phyloP scores from a whole-genome alignment of 2,329 filamentous ascomycete genomes.

The Colletotrichum australisinense region DNA sequence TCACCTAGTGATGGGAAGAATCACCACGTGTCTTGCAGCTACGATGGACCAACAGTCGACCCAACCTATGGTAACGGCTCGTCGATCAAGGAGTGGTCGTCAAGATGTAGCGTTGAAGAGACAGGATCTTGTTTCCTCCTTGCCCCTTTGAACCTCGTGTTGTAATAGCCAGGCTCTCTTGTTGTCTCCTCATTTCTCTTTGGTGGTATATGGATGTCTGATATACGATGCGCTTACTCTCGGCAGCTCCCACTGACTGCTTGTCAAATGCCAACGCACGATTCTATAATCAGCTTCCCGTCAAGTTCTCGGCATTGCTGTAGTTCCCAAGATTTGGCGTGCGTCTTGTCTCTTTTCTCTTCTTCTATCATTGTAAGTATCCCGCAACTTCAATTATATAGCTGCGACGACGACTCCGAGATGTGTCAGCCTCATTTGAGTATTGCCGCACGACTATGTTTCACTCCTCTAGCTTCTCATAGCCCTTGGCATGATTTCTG shows the following conservation, averaged over 20 bases:
- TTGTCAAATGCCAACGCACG: neutral
- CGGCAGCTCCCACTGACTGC: neutral
- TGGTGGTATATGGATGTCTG: neutral
- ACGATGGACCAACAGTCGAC: neutral
- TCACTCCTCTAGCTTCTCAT: too few relatives aligned
- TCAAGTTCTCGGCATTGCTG: neutral
- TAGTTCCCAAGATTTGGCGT: neutral
- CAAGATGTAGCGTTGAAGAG: neutral
- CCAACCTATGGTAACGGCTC: neutral
- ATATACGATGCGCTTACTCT: neutral
- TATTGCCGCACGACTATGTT: too few relatives aligned
- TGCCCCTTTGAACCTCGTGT: neutral
- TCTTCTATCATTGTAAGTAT: neutral
- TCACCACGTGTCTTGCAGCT: neutral
- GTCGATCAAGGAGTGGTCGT: too few relatives aligned
- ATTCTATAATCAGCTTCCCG: neutral
- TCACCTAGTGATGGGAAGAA: neutral
- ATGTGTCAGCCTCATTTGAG: too few relatives aligned
- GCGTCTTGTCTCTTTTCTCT: too few relatives aligned
- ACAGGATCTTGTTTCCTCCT: neutral
- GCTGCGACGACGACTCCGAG: too few relatives aligned
- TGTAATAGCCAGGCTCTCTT: too few relatives aligned
- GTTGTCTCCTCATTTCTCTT: neutral
- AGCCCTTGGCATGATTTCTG: too few relatives aligned
- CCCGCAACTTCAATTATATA: too few relatives aligned